Percentiles rank a stretch among this genome's conserved stretches.
Evolutionary conservation across 768 basidiomycete genomes (phyloP).

Genomic region (Nidularia pulvinata): DNA sequence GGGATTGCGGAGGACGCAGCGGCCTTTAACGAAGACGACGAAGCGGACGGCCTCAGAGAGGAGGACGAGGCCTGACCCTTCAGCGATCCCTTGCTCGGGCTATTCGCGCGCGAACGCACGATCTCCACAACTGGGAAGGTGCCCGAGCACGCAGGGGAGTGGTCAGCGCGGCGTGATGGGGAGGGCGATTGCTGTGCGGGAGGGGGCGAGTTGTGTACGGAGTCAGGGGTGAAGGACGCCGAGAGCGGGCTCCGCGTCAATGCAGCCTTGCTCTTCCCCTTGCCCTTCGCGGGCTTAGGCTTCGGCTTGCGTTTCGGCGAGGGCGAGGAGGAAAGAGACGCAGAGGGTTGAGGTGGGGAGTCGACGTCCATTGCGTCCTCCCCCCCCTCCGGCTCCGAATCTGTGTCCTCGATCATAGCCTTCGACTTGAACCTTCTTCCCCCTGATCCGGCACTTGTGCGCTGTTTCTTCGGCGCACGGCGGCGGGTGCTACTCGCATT

Average conservation of each 20-base stretch:
- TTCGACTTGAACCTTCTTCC: no score
- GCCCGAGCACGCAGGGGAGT: neutral
- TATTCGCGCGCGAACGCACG: neutral
- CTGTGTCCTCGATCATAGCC: no score
- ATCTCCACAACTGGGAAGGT: neutral
- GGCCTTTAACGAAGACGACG: no score
- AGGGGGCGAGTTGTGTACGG: slow-evolving; percentile 3
- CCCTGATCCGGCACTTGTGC: no score
- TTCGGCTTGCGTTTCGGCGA: slow-evolving; percentile 19
- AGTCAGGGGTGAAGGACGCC: slow-evolving; percentile 11
- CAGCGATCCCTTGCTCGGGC: neutral
- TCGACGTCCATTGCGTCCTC: no score
- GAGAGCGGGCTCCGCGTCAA: slow-evolving; percentile 15
- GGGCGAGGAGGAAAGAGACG: slow-evolving; percentile 1
- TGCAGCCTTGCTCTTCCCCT: slow-evolving; percentile 1
- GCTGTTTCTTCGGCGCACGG: no score
- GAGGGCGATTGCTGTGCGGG: slow-evolving; percentile 2
- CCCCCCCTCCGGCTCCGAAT: no score
- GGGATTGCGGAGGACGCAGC: no score
- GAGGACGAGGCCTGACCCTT: no score
- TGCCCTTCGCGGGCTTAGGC: slow-evolving; percentile 11
- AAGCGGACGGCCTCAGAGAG: no score
- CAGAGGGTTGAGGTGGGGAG: no score
- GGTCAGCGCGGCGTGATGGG: neutral
- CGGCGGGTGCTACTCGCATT: no score